Evolutionary conservation across 2,329 filamentous ascomycete genomes (phyloP).

Genomic region (Sclerotinia spermophila): DNA sequence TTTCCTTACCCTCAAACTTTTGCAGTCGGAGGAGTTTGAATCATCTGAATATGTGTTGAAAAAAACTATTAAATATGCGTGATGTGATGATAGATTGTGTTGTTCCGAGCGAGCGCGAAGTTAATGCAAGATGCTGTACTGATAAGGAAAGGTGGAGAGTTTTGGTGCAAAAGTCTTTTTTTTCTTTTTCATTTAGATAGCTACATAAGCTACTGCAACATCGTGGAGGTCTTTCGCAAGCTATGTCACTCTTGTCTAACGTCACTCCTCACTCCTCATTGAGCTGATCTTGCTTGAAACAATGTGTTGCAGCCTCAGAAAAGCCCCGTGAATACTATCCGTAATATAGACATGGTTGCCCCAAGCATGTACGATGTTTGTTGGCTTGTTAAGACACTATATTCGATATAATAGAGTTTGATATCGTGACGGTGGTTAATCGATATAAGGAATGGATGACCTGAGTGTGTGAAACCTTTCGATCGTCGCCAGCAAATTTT

Average conservation of each 20-base stretch:
- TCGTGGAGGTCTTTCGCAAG: not conserved
- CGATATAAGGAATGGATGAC: constrained; percentile 1
- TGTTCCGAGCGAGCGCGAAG: not conserved
- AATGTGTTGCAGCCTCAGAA: not conserved
- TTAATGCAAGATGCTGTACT: constrained; percentile 8
- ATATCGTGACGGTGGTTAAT: not conserved
- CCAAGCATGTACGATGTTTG: not conserved
- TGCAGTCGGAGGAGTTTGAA: not conserved
- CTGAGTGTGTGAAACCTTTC: not conserved
- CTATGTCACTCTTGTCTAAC: not conserved
- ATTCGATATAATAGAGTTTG: not conserved
- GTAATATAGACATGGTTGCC: not conserved
- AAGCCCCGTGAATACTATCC: not conserved
- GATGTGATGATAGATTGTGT: not conserved
- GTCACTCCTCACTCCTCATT: not conserved
- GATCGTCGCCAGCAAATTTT: not conserved
- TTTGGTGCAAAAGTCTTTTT: not conserved
- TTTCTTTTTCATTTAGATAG: not conserved
- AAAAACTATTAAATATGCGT: not conserved
- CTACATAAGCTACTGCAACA: not conserved
- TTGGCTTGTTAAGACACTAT: not conserved
- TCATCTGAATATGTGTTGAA: not conserved
- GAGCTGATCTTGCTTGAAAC: constrained; percentile 12
- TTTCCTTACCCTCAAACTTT: not conserved
- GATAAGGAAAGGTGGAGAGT: constrained; percentile 7